phyloP scores from a whole-genome alignment of 345 rosid genomes.

The Arabis hirsuta region DNA sequence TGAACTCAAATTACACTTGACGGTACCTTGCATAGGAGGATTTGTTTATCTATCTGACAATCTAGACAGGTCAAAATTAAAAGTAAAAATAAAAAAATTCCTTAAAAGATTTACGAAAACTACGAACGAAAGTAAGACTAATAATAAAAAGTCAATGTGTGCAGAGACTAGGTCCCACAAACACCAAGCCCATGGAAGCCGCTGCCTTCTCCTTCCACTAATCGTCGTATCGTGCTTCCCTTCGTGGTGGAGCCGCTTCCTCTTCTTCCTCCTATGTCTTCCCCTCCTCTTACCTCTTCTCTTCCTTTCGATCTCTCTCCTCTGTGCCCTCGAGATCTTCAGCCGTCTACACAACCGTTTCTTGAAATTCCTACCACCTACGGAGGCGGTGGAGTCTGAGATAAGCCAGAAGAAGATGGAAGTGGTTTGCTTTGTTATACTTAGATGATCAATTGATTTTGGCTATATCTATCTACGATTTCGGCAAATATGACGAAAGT shows the following conservation, averaged over 20 bases:
- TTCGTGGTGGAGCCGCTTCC: slow-evolving; percentile 52
- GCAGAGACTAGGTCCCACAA: slow-evolving; percentile 24
- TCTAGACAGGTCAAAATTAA: no score
- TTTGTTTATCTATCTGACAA: no score
- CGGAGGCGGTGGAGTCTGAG: slow-evolving; percentile 35
- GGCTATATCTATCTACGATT: slow-evolving; percentile 56
- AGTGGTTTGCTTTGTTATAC: slow-evolving; percentile 61
- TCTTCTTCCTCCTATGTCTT: slow-evolving; percentile 58
- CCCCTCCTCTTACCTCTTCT: slow-evolving; percentile 64
- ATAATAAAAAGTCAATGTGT: slow-evolving; percentile 14
- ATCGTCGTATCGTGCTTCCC: slow-evolving; percentile 48
- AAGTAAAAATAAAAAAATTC: no score
- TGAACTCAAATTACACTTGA: no score
- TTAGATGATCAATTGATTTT: slow-evolving; percentile 67
- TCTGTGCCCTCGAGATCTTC: slow-evolving; percentile 56
- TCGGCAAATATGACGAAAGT: slow-evolving; percentile 46
- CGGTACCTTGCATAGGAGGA: no score
- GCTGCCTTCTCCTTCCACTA: slow-evolving; percentile 19
- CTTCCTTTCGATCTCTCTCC: slow-evolving; percentile 56
- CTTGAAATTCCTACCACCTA: slow-evolving; percentile 23
- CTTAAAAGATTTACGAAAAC: no score
- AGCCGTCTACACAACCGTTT: slow-evolving; percentile 43
- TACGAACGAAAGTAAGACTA: no score
- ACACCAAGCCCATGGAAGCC: background rate
- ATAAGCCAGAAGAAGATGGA: slow-evolving; percentile 29